Conservation (phyloP, 2,329 filamentous ascomycete species). For the Calonectria pseudoturangicola region DNA sequence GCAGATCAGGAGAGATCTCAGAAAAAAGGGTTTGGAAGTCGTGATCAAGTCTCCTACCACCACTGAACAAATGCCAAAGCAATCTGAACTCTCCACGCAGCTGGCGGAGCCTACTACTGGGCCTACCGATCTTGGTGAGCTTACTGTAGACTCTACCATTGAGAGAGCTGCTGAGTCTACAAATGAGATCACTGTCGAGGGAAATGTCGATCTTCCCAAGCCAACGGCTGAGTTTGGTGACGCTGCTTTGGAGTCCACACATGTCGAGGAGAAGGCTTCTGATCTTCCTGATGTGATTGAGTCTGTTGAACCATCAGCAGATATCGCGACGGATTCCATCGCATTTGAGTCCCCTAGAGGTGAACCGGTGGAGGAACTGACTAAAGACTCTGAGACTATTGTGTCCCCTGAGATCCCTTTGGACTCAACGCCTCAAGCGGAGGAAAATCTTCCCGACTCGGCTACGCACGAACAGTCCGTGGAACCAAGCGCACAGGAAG, state of each 20-base stretch:
- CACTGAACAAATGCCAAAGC: constrained; percentile 11
- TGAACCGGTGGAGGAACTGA: not conserved
- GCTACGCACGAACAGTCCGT: no score
- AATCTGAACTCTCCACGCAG: not conserved
- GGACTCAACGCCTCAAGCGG: no score
- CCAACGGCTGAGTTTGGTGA: not conserved
- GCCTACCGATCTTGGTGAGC: not conserved
- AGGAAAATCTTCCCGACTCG: no score
- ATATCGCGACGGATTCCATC: not conserved
- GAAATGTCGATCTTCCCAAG: not conserved
- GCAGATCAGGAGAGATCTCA: constrained; percentile 51
- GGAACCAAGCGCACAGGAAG: not conserved
- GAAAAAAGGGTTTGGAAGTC: constrained; percentile 48
- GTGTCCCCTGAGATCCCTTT: not conserved
- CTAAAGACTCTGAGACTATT: not conserved
- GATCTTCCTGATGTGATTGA: not conserved
- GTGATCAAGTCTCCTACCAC: constrained; percentile 44
- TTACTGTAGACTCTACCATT: not conserved
- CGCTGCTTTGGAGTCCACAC: not conserved
- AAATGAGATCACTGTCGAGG: not conserved
- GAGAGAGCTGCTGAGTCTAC: not conserved
- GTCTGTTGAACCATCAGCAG: not conserved
- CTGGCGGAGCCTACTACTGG: constrained; percentile 7
- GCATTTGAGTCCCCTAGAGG: not conserved
- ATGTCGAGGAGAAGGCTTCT: not conserved